Conservation (phyloP, 2,329 filamentous ascomycete genomes). For the Fusarium nurragi region DNA sequence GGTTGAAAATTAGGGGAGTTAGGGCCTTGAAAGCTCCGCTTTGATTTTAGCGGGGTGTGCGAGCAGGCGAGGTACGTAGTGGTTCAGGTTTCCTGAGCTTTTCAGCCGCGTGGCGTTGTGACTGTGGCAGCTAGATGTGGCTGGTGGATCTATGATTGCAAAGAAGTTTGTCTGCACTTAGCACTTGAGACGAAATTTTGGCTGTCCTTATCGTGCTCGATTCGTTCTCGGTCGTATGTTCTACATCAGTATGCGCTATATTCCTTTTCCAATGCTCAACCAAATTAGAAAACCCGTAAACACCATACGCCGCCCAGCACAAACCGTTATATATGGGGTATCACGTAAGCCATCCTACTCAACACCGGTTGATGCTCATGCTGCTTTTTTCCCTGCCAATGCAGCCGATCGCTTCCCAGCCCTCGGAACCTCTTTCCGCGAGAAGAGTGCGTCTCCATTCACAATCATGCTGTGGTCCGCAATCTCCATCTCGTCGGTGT, state of each 20-base stretch:
- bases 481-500: constrained; percentile 58
- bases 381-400: constrained; percentile 38
- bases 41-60: constrained; percentile 14
- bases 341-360: constrained; percentile 15
- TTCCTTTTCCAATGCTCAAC: not conserved
- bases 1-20: constrained; percentile 54
- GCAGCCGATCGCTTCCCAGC: constrained; percentile 53
- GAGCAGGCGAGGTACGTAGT: constrained; percentile 12
- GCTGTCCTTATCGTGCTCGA: not conserved
- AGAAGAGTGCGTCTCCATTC: constrained; percentile 63
- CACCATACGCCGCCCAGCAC: constrained; percentile 23
- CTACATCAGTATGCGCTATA: constrained; percentile 10
- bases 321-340: constrained; percentile 25
- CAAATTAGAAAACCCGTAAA: constrained; percentile 17
- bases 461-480: constrained; percentile 73
- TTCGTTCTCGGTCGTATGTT: constrained; percentile 9
- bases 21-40: constrained; percentile 53
- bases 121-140: constrained; percentile 3
- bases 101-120: constrained; percentile 6
- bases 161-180: not conserved
- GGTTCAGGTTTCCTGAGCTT: not conserved
- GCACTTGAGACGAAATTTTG: not conserved
- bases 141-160: not conserved
- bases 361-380: constrained; percentile 13
- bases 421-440: constrained; percentile 63